Evolutionary conservation across 228 moss, liverwort and hornwort species (phyloP), one percentile per base, ranked within the genome.

Genomic region (Sphagnum fallax): DNA sequence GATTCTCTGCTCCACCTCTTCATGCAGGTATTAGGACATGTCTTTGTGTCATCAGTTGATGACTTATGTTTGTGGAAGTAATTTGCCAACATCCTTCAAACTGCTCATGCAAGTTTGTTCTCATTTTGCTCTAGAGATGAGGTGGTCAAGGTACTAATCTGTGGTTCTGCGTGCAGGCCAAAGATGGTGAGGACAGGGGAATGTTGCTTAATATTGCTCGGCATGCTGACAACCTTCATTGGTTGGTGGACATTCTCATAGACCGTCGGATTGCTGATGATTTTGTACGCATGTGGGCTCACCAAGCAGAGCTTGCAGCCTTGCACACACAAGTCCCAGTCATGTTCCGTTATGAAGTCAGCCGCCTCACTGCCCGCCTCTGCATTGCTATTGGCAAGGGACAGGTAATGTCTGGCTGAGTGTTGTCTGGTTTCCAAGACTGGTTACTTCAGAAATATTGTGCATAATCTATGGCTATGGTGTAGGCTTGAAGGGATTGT

Each of bases 261-360:
- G 92, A 92, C 74, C 76, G 92, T 47, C 79, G 82, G 8, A 84
- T 88, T 50, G 92, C 86, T 0, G 90, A 90, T 58, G 92, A 92
- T 60, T 80, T 92, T 5, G 86, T 92, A 18, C 82, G 86, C 60
- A 84, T 90, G 70, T 92, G 92, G 92, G 92, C 92, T n/a, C 88
- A 92, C 53, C 90, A 92, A 71, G 84, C 90, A 51, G 92, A 92
- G 78, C 81, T 92, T 15, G 92, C 92, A 13, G 72, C 88, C 1
- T 62, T 92, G 64, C 92, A 92, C 72, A 82, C 84, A 63, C 82
- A 92, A 73, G 84, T 90, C 66, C 92, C 92, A 6, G 88, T 88
- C 15, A 92, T 92, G 92, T 92, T 88, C 48, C 86, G 92, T 15
- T 92, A 92, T 50, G 92, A 92, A 83, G 92, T 92, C 16, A 92